These are phyloP conservation scores for Chenopodium berlandieri DNA, from an alignment of 148 eudicot species.

Conservation along the genomic window DNA sequence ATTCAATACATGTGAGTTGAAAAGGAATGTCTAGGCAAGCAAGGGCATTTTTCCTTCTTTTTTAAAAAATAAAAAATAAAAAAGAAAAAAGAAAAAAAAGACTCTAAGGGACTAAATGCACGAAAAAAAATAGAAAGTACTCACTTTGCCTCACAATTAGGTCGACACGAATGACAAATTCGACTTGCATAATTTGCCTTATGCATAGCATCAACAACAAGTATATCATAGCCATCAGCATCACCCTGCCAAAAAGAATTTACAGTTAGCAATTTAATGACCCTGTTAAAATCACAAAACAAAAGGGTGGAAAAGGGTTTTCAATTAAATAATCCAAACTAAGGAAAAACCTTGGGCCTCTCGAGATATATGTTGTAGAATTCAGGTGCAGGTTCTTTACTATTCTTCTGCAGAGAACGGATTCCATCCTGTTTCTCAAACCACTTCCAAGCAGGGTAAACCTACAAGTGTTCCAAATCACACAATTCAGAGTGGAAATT, in stretches of 20 bases:
- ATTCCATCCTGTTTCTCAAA: constrained; percentile 98
- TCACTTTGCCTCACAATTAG: constrained; percentile 98
- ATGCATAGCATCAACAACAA: constrained; percentile 99
- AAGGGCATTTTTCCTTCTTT: too few relatives aligned
- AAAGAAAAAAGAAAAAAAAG: too few relatives aligned
- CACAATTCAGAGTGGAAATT: neutral
- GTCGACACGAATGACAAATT: constrained; percentile 95
- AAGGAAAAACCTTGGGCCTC: constrained; percentile 79
- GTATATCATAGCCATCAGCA: constrained; percentile 97
- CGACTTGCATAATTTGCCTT: constrained; percentile 99
- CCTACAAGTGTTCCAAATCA: constrained; percentile 41
- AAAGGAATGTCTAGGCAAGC: too few relatives aligned
- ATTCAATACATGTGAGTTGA: too few relatives aligned
- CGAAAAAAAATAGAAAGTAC: constrained; percentile 27
- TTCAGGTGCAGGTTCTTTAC: constrained; percentile 91
- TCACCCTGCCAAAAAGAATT: constrained; percentile 65
- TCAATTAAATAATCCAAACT: neutral
- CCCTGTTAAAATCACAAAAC: neutral
- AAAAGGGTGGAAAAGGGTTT: neutral
- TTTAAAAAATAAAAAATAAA: neutral
- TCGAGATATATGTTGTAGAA: constrained; percentile 94
- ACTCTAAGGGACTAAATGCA: neutral
- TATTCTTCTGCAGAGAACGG: constrained; percentile 82
- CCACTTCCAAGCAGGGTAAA: constrained; percentile 99
- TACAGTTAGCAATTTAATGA: neutral